A percentile compares a stretch with the other conserved stretches of the same genome.
These are phyloP conservation scores for Rhododendron mucronatum DNA, from an alignment of 148 eudicot genomes.

Conservation along the genomic window DNA sequence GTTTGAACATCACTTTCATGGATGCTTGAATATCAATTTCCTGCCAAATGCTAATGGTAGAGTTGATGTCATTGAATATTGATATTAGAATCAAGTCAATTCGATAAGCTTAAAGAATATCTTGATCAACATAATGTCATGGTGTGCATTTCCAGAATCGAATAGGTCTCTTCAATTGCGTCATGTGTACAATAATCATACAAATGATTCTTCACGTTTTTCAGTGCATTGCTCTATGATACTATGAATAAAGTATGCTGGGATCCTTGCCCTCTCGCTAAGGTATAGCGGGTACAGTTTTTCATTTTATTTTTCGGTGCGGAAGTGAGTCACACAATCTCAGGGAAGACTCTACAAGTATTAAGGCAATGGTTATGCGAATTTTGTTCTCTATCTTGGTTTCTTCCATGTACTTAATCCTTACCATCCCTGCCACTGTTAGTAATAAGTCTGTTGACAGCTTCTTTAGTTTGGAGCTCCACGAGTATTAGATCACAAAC, in stretches of 20 bases:
- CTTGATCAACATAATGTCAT: background rate
- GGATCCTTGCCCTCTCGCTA: background rate
- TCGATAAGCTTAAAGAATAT: background rate
- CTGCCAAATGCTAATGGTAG: background rate
- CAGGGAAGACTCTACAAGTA: background rate
- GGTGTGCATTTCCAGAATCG: background rate
- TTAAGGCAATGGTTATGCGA: background rate
- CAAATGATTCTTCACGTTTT: background rate
- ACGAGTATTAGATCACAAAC: background rate
- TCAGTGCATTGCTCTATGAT: background rate
- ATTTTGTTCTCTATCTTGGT: background rate
- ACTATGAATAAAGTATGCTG: background rate
- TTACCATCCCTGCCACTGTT: background rate
- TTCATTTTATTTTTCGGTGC: background rate
- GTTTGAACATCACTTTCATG: background rate
- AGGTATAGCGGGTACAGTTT: background rate
- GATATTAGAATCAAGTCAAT: background rate
- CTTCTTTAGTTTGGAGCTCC: background rate
- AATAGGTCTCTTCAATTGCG: background rate
- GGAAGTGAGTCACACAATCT: background rate
- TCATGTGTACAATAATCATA: background rate
- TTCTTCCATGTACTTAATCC: background rate
- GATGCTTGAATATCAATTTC: background rate
- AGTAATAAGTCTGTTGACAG: background rate
- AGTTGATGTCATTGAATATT: background rate